Evolutionary conservation across 495 filamentous ascomycete genomes (phyloP), one percentile per base, ranked within the genome.

Genomic region (Lindgomyces ingoldianus): DNA sequence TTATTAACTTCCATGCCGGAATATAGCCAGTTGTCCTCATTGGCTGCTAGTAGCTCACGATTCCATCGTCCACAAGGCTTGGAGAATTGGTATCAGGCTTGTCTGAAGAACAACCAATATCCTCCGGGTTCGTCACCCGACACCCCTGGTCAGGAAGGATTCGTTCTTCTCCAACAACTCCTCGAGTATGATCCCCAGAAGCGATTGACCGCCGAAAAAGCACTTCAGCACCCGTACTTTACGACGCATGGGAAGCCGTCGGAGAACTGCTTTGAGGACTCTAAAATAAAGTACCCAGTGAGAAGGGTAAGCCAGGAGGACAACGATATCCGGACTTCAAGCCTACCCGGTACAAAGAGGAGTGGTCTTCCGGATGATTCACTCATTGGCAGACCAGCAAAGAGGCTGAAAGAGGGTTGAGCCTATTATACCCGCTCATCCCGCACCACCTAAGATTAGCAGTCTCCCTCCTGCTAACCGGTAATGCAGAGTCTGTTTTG

Each of bases 171-270:
- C 0, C 81, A 86, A 0, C 85, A 85, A 3, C 80, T 99, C 45
- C 83, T 99, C 12, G 90, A 96, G 57, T 99, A 96, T 72, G 93
- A 99, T 73, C 94, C 94, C 0, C 87, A 90, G 29, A 91, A 89
- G 73, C 85, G 94, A 9, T 79, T 97, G 30, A 94, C 91, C 0
- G 94, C 94, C 0, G 84, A 88, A 50, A 81, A 90, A 60, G 95
- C 94, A 12, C 79, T 99, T 14, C 84, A 89, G 65, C 93, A 97
- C 72, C 84, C 89, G 0, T 99, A 96, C 74, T 96, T 97, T 73
- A 81, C 81, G 21, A 81, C 79, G 10, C 60, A 64, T 39, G 84
- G 83, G 30, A 85, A 85, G 56, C 81, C 87, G 16, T 84, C 81
- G 21, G 79, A 82, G 8, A 91, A 96, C 74, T 97, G 94, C 73